A percentile compares a stretch with the other conserved stretches of the same genome.
phyloP scores from a whole-genome alignment of 441 rosid genomes.

The Breynia disticha region DNA sequence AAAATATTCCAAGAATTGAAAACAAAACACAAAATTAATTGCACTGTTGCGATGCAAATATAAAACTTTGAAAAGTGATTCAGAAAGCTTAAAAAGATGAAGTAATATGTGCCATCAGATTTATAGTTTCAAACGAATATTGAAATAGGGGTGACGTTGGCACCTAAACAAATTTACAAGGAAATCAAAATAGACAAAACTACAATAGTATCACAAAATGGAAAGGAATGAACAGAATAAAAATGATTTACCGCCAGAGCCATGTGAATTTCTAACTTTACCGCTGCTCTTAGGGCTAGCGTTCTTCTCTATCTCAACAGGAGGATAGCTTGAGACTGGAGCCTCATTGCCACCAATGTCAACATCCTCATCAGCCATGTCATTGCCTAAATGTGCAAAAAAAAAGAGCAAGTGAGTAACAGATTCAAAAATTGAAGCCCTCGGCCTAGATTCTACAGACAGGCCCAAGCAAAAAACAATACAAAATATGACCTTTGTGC shows the following conservation, averaged over 20 bases:
- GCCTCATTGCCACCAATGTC: slow-evolving; percentile 73
- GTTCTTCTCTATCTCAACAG: slow-evolving; percentile 55
- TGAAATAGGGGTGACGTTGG: too few species aligned
- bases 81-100: too few species aligned
- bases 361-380: slow-evolving; percentile 51
- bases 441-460: slow-evolving; percentile 1
- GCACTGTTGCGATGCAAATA: too few species aligned
- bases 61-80: too few species aligned
- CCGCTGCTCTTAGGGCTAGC: slow-evolving; percentile 18
- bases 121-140: too few species aligned
- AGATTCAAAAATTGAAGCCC: not conserved
- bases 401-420: slow-evolving; percentile 1
- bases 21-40: not conserved
- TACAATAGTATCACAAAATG: not conserved
- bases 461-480: slow-evolving; percentile 3
- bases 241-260: slow-evolving; percentile 39
- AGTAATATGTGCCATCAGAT: too few species aligned
- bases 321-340: slow-evolving; percentile 41
- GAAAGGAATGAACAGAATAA: not conserved
- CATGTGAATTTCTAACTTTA: slow-evolving; percentile 27
- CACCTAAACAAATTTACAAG: not conserved
- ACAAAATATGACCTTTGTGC: slow-evolving; percentile 43
- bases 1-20: not conserved
- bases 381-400: slow-evolving; percentile 42
- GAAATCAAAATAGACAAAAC: not conserved